Percentiles rank a stretch among this genome's conserved stretches.
Conservation (phyloP, 2,329 filamentous ascomycete species). For the Sporothrix mexicana region DNA sequence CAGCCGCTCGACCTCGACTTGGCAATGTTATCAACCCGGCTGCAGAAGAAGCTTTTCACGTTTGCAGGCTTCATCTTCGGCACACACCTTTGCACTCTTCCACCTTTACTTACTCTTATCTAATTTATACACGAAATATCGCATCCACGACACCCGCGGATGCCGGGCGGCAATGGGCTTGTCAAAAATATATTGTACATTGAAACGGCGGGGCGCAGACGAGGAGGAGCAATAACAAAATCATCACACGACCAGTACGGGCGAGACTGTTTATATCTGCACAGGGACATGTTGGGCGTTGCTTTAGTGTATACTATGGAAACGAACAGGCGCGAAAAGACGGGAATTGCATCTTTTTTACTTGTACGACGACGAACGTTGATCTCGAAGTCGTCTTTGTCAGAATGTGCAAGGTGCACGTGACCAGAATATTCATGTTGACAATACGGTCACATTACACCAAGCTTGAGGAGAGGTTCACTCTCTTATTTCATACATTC, state of each 20-base stretch:
- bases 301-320: conserved; percentile 32
- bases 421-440: neutral
- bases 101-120: conserved; percentile 11
- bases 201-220: neutral
- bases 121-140: conserved; percentile 14
- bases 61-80: neutral
- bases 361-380: neutral
- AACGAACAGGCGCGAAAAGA: conserved; percentile 32
- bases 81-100: neutral
- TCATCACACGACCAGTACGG: neutral
- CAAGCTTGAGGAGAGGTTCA: too few relatives aligned
- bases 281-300: conserved; percentile 28
- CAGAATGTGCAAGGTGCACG: conserved; percentile 1
- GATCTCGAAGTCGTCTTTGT: neutral
- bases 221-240: neutral
- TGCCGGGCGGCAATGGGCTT: neutral
- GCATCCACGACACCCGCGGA: neutral
- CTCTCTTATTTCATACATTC: too few relatives aligned
- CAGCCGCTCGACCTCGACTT: neutral
- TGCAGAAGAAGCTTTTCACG: neutral
- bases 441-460: neutral
- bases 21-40: neutral
- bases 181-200: neutral
- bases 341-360: neutral
- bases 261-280: neutral